phyloP scores from a whole-genome alignment of 305 asterid species.

The Fraxinus angustifolia region DNA sequence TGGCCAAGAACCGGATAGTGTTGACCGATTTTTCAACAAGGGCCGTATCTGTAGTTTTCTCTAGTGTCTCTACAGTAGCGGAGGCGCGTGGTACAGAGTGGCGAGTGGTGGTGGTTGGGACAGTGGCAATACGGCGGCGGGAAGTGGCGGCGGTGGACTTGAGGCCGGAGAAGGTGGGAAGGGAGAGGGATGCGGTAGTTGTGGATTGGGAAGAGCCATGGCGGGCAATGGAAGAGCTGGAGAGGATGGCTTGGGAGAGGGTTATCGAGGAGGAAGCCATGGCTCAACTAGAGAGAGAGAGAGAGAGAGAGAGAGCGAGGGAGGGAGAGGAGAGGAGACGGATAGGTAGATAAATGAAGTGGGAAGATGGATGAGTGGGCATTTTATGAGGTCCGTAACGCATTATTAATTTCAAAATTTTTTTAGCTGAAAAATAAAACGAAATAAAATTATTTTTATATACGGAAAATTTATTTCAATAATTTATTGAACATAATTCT shows the following conservation, averaged over 20 bases:
- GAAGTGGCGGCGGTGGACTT: constrained; percentile 35
- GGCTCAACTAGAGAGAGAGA: constrained; percentile 23
- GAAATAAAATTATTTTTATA: background rate
- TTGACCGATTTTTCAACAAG: constrained; percentile 80
- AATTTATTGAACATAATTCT: too few species aligned
- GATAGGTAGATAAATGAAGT: background rate
- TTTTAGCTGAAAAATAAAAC: background rate
- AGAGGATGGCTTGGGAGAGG: constrained; percentile 79
- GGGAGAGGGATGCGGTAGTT: constrained; percentile 32
- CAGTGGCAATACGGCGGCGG: constrained; percentile 41
- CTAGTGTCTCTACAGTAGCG: constrained; percentile 62
- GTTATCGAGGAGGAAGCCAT: constrained; percentile 93
- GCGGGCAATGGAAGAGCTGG: constrained; percentile 72
- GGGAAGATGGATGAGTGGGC: background rate
- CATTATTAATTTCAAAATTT: too few species aligned
- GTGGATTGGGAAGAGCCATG: constrained; percentile 55
- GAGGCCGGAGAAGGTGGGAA: constrained; percentile 59
- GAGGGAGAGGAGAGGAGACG: constrained; percentile 20
- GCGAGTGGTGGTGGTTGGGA: constrained; percentile 23
- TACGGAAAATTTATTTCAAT: too few species aligned
- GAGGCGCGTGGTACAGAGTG: constrained; percentile 50
- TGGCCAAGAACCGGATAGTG: constrained; percentile 79
- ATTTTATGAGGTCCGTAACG: background rate
- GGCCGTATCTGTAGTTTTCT: constrained; percentile 55
- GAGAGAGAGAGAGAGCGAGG: background rate